Conservation (phyloP, 2,329 filamentous ascomycete genomes). For the Diplodia seriata region DNA sequence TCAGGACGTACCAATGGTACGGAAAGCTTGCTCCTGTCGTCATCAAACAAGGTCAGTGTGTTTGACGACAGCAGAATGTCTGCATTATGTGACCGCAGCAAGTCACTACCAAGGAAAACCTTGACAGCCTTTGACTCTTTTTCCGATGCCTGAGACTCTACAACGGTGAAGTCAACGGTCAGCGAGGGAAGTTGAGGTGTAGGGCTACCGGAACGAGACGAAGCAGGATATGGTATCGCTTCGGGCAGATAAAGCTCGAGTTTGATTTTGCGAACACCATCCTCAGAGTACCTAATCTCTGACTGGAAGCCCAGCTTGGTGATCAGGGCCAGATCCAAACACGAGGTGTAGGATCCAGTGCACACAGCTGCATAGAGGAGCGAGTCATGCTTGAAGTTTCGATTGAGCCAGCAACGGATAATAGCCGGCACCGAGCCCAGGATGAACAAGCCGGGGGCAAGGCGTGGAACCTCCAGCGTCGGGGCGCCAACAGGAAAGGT, state of each 20-base stretch:
- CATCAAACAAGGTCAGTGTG: conserved; percentile 83
- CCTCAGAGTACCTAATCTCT: conserved; percentile 69
- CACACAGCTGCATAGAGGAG: conserved; percentile 92
- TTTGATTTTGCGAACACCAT: conserved; percentile 71
- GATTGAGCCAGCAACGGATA: conserved; percentile 92
- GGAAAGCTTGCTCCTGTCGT: conserved; percentile 83
- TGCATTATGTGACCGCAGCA: conserved; percentile 82
- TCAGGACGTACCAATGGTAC: conserved; percentile 93
- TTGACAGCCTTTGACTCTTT: conserved; percentile 70
- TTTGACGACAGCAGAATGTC: conserved; percentile 94
- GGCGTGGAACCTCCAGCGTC: conserved; percentile 69
- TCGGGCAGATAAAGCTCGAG: conserved; percentile 89
- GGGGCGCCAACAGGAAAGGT: conserved; percentile 60
- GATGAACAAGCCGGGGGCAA: conserved; percentile 83
- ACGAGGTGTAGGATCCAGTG: conserved; percentile 87
- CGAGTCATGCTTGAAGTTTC: conserved; percentile 86
- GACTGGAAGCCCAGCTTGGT: conserved; percentile 74
- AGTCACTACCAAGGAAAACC: conserved; percentile 89
- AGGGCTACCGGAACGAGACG: conserved; percentile 74
- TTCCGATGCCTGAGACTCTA: conserved; percentile 57
- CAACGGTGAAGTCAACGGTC: conserved; percentile 78
- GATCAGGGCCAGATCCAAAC: conserved; percentile 77
- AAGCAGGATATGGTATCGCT: conserved; percentile 79
- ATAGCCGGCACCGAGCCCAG: conserved; percentile 91
- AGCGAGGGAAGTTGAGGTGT: conserved; percentile 82